Conservation (phyloP, 768 basidiomycete genomes). For the Xanthoconium purpureum region DNA sequence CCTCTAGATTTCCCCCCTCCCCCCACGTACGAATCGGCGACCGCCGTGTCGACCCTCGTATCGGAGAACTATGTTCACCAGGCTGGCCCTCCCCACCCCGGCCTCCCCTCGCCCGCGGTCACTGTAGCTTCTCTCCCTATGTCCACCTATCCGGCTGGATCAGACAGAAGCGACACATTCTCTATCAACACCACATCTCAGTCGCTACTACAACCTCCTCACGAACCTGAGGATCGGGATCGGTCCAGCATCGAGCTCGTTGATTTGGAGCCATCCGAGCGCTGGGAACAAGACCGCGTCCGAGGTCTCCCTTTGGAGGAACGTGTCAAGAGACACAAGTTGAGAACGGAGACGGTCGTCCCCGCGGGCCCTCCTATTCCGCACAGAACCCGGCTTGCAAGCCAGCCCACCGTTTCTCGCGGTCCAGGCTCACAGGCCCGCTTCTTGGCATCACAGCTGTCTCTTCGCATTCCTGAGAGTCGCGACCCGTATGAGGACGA, state of each 20-base stretch:
- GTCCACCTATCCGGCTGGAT: constrained; percentile 4
- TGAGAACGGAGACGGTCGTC: constrained; percentile 32
- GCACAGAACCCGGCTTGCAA: constrained; percentile 31
- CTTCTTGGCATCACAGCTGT: constrained; percentile 33
- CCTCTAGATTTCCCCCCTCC: constrained; percentile 66
- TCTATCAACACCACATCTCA: constrained; percentile 19
- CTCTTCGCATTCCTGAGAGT: constrained; percentile 33
- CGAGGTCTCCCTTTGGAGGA: constrained; percentile 43
- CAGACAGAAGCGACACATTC: constrained; percentile 26
- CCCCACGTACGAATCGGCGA: constrained; percentile 63
- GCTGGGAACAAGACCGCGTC: constrained; percentile 44
- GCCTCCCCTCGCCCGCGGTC: constrained; percentile 22
- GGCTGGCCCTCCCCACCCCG: constrained; percentile 24
- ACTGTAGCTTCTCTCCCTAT: constrained; percentile 27
- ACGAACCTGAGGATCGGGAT: constrained; percentile 47
- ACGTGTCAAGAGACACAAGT: constrained; percentile 35
- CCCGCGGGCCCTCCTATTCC: constrained; percentile 16
- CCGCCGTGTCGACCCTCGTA: constrained; percentile 41
- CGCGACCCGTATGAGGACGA: constrained; percentile 33
- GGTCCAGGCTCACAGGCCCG: constrained; percentile 29
- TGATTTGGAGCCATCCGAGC: constrained; percentile 42
- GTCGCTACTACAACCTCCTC: constrained; percentile 17
- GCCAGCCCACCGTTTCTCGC: constrained; percentile 28
- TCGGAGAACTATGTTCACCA: constrained; percentile 38
- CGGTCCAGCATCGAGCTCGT: constrained; percentile 52